Base-by-base conservation (phyloP, 495 filamentous ascomycete species). In the Terfezia boudieri region DNA sequence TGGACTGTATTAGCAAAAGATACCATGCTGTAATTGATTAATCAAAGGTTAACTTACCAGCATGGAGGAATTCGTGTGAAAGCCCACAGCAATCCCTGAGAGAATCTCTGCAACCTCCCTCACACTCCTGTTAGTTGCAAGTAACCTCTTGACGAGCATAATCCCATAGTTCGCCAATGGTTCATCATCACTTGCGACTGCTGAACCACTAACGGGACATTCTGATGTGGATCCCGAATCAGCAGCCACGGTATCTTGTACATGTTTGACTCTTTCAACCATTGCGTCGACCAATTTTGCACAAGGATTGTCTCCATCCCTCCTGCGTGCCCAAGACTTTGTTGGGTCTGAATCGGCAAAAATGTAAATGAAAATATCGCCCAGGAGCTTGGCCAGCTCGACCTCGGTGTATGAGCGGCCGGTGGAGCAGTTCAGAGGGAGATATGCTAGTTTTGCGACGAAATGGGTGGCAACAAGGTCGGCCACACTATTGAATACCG, bases 281-380 rank as follows among this genome's bases (percentile, higher is more conserved):
- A 59, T 55, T n/a, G 17, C 7, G 9, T 2, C 51, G 36, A 17
- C 38, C 7, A 59, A 17, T 14, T 50, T 57, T 2, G 37, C 20
- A n/a, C 57, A 57, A 22, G 60, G 57, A 11, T 67, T 64, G 37
- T 68, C 61, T 1, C 78, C 74, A 43, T 71, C 68, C 43, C 76
- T 70, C 36, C 76, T 76, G 1, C 79, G 71, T 43, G 71, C 71
- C 68, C 81, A 82, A 4, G 80, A 77, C 46, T 76, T 73, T 0
- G 70, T 73, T n/a, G 74, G 70, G 59, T 86, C 82, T 22, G 71
- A 69, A 59, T 83, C 78, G 49, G 79, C 79, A 60, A 82, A 80
- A 50, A 82, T 74, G 58, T 72, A 77, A 20, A 71, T 71, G 60
- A 78, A 80, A 38, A 84, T 70, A 43, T 76, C 67, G 6, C 74